Evolutionary conservation across 139 green algal species (phyloP).

Genomic region (Pleodorina starrii): DNA sequence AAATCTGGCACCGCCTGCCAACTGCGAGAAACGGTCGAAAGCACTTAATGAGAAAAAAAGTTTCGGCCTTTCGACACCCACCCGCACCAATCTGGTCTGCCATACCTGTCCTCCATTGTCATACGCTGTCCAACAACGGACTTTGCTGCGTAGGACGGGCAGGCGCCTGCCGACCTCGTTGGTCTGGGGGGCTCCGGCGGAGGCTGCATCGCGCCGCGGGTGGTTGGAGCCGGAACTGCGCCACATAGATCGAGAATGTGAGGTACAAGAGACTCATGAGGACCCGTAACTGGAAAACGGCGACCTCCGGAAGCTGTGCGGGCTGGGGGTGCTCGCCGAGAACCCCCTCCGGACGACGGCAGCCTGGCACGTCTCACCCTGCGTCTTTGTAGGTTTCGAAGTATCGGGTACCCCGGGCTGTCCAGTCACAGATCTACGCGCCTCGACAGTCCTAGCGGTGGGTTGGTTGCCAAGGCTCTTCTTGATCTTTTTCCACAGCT

Average conservation of each 20-base stretch:
- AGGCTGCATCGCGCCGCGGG: neutral
- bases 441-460: neutral
- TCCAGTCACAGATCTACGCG: neutral
- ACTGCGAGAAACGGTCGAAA: neutral
- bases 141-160: conserved; percentile 47
- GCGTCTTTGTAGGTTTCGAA: neutral
- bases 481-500: conserved; percentile 34
- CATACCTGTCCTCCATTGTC: conserved; percentile 54
- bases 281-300: neutral
- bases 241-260: neutral
- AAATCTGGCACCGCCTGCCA: conserved; percentile 54
- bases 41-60: neutral
- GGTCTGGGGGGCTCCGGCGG: neutral
- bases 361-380: too few species aligned
- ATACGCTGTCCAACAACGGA: conserved; percentile 50
- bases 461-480: neutral
- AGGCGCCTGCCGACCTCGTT: conserved; percentile 3
- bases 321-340: too few species aligned
- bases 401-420: too few species aligned
- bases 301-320: neutral
- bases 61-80: neutral
- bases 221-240: neutral
- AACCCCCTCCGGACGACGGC: too few species aligned
- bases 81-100: too few species aligned
- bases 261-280: neutral